Percentiles rank a stretch among this genome's conserved stretches.
Evolutionary conservation across 1,139 yeast species (phyloP).

Genomic region (Pichia sp.): DNA sequence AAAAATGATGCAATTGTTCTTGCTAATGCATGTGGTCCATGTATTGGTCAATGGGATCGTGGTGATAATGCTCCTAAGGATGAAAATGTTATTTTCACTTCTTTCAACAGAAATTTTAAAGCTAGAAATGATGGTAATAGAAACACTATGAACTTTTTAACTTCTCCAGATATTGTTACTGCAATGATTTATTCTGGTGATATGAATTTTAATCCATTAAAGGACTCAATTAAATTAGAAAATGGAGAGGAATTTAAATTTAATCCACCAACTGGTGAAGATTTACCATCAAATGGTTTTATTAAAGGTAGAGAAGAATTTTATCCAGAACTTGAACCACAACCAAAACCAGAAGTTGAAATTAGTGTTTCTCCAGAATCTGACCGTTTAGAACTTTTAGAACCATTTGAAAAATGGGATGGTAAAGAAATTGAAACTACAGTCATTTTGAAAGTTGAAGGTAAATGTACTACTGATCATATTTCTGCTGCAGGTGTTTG

Average conservation of each 20-base stretch:
- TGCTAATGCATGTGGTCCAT: constrained; percentile 98
- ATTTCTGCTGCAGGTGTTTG: constrained; percentile 99
- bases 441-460: constrained; percentile 84
- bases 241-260: constrained; percentile 72
- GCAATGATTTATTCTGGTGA: constrained; percentile 94
- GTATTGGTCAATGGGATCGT: constrained; percentile 99
- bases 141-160: constrained; percentile 91
- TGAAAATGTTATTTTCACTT: constrained; percentile 84
- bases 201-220: constrained; percentile 80
- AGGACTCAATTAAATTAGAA: constrained; percentile 60
- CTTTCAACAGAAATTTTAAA: constrained; percentile 93
- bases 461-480: constrained; percentile 97
- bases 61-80: constrained; percentile 52
- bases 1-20: constrained; percentile 84
- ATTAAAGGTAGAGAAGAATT: constrained; percentile 75
- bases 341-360: constrained; percentile 60
- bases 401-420: constrained; percentile 82
- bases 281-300: constrained; percentile 77
- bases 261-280: constrained; percentile 77
- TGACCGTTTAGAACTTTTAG: constrained; percentile 74
- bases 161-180: constrained; percentile 95
- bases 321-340: constrained; percentile 79
- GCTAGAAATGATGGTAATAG: constrained; percentile 98
- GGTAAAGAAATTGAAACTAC: constrained; percentile 74
- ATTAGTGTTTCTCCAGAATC: constrained; percentile 76